Evolutionary conservation across 805 yeast genomes (phyloP).

Genomic region (Candida maltosa): DNA sequence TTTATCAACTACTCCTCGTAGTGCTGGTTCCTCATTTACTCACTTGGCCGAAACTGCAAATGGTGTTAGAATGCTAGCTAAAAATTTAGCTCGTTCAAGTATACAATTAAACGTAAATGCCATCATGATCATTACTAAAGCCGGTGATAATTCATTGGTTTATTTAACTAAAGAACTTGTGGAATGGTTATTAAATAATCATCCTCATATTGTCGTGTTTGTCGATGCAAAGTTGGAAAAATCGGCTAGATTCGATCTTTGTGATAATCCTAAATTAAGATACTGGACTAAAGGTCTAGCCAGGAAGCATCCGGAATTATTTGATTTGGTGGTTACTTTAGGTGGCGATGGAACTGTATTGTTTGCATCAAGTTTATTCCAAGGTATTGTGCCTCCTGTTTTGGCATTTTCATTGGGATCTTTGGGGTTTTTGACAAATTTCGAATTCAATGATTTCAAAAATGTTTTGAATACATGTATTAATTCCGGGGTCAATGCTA

Average conservation of each 20-base stretch:
- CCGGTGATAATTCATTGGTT: conserved; percentile 75
- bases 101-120: conserved; percentile 67
- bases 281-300: conserved; percentile 72
- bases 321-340: conserved; percentile 42
- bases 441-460: conserved; percentile 71
- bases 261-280: conserved; percentile 48
- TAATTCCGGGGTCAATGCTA: conserved; percentile 66
- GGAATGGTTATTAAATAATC: conserved; percentile 60
- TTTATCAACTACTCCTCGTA: not conserved
- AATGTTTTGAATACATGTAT: conserved; percentile 55
- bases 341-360: conserved; percentile 48
- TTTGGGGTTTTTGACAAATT: conserved; percentile 60
- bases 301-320: conserved; percentile 33
- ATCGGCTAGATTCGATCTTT: conserved; percentile 62
- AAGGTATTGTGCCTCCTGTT: conserved; percentile 46
- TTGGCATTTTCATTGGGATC: conserved; percentile 44
- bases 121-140: conserved; percentile 84
- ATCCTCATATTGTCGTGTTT: conserved; percentile 47
- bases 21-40: conserved; percentile 48
- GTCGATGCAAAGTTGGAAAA: conserved; percentile 68
- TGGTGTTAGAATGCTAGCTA: conserved; percentile 74
- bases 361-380: conserved; percentile 40
- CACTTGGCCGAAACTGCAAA: conserved; percentile 78
- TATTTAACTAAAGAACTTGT: conserved; percentile 76
- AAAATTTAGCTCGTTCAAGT: conserved; percentile 65